Base-by-base conservation (phyloP, 192 early-diverging fungal genomes). In the Umbelopsis sp. region DNA sequence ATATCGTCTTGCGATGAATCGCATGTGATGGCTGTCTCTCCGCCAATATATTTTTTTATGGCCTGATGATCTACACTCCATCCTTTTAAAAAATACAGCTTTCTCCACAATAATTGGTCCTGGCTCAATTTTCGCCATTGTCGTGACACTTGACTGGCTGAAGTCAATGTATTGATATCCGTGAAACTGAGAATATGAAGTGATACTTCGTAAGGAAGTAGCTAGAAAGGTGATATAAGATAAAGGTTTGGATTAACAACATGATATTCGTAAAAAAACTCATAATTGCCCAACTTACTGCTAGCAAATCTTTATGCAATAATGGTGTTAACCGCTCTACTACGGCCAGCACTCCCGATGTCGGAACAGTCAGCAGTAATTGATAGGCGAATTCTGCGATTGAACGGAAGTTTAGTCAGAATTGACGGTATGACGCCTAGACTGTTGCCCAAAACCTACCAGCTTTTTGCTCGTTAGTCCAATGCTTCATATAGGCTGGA, bases 91-190 rank as follows among this genome's bases (percentile, higher is more conserved):
- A 53, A 6, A 51, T 66, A 93, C 13, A 91, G 70, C 16, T 72
- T 67, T 48, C 83, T 76, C 92, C 92, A 93, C 2, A 91, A 49
- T 7, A 68, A 52, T 66, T 87, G 86, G 71, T 93, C 92, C 16
- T 73, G 72, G 12, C 84, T 84, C n/a, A 87, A 70, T 70, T 74
- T 73, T 30, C 76, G 78, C 90, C 90, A 92, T 70, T 81, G 67
- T 33, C 74, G 74, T 2, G 88, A 91, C 20, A 92, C 88, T 37
- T 71, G 68, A 35, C 75, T 75, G 8, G 80, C 79, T 11, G 76
- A 72, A 22, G 71, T 71, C 22, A 91, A 49, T 1, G 91, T 82
- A 23, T 58, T 64, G 44, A 77, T 73, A 67, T 87, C 86, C 13
- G 84, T 48, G 51, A 82, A 84, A 4, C 80, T 72, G 15, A 91